Conservation (phyloP, 2,329 filamentous ascomycete species). For the Fusarium humuli region DNA sequence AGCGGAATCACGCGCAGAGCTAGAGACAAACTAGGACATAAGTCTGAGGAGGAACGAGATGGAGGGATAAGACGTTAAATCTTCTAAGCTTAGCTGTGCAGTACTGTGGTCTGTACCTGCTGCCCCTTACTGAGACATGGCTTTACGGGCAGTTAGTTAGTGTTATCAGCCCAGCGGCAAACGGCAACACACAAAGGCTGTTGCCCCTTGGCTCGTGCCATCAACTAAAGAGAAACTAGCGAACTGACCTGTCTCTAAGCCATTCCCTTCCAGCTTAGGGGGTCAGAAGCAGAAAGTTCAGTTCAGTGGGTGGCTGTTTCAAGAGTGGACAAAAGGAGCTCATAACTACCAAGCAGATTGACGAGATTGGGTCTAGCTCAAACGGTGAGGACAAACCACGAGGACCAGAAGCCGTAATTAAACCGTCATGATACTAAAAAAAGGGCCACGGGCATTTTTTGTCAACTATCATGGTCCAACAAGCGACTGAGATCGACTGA, state of each 20-base stretch:
- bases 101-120: not conserved
- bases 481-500: not conserved
- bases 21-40: slow-evolving; percentile 34
- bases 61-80: slow-evolving; percentile 9
- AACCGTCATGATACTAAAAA: slow-evolving; percentile 42
- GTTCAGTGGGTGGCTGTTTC: slow-evolving; percentile 39
- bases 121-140: slow-evolving; percentile 29
- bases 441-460: slow-evolving; percentile 8
- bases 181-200: slow-evolving; percentile 3
- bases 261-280: slow-evolving; percentile 1
- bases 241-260: slow-evolving; percentile 12
- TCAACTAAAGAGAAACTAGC: not conserved
- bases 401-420: slow-evolving; percentile 36
- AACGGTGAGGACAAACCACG: slow-evolving; percentile 36
- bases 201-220: slow-evolving; percentile 13
- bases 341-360: slow-evolving; percentile 7
- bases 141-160: not conserved
- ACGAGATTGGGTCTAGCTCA: slow-evolving; percentile 29
- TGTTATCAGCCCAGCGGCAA: not conserved
- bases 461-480: slow-evolving; percentile 5
- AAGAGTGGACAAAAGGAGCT: slow-evolving; percentile 17
- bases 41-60: slow-evolving; percentile 3
- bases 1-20: slow-evolving; percentile 35
- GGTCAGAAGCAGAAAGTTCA: not conserved
- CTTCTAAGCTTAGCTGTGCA: not conserved